Base-by-base conservation (phyloP, 2,329 filamentous ascomycete genomes). In the Neurospora crassa region DNA sequence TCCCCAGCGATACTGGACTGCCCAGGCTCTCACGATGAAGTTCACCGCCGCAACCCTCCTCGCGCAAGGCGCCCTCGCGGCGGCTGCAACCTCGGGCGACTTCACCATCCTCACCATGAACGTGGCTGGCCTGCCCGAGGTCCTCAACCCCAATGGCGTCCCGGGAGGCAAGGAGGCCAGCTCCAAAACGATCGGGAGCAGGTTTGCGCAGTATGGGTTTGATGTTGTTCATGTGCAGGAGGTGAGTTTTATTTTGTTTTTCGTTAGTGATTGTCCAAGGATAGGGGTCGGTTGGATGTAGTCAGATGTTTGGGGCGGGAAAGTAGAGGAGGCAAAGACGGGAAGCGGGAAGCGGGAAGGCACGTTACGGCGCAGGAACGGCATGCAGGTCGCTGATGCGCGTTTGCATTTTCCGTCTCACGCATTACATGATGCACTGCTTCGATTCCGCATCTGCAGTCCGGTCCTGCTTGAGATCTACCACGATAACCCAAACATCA, bases 201-300 rank as follows among this genome's bases (percentile, higher is more conserved):
- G 85, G 69, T 87, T 91, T 75, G 81, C 85, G 5, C 74, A 86
- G 76, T 86, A 89, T 71, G 83, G 80, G 71, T 89, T 87, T 79
- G 87, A 89, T 74, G 80, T 91, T 40, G 88, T 91, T 77, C 84
- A 92, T 74, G 81, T 90, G 16, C 90, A 92, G 78, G 90, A 91
- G 82, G 84, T 85, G 73, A 34, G 73, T 68, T 24, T 0, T 3
- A 24, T n/a, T n/a, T n/a, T 10, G 20, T 20, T 0, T 68, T 0
- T 68, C 6, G 3, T 34, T 1, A 0, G 12, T 10, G 2, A 59
- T 29, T 37, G 43, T 12, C 24, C 2, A 1, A n/a, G 43, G 11
- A 47, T 10, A 47, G 11, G 18, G 42, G 3, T n/a, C 10, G n/a
- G 11, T 59, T 8, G 24, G 24, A 29, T 29, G 47, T 29, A 12